These are phyloP conservation scores for Salix caprea DNA, from an alignment of 345 rosid species.

Conservation along the genomic window DNA sequence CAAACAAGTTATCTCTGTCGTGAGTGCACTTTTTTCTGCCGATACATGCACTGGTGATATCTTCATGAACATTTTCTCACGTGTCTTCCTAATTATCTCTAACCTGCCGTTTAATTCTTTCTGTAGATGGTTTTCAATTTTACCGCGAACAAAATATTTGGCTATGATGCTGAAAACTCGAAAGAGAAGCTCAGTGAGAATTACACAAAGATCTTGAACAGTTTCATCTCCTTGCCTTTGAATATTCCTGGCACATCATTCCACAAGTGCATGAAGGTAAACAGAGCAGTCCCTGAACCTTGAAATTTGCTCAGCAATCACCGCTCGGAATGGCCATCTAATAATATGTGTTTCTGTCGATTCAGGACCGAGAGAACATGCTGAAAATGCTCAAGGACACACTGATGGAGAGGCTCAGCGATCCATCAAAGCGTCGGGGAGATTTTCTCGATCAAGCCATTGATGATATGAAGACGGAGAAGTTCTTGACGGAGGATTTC, in stretches of 20 bases:
- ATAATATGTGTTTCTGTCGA: not conserved
- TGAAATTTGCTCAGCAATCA: not conserved
- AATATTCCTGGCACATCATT: conserved; percentile 36
- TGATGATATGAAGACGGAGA: conserved; percentile 18
- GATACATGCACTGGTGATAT: no score
- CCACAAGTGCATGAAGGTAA: conserved; percentile 39
- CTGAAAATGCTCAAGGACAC: not conserved
- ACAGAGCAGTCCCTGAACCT: not conserved
- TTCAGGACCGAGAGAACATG: conserved; percentile 16
- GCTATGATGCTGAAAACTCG: conserved; percentile 17
- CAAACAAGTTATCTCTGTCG: conserved; percentile 3
- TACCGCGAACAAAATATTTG: conserved; percentile 14
- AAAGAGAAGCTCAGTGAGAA: conserved; percentile 14
- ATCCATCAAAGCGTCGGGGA: conserved; percentile 5
- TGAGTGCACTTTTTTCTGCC: not conserved
- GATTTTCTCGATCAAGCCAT: conserved; percentile 28
- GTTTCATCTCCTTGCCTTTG: conserved; percentile 31
- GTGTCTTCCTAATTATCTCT: not conserved
- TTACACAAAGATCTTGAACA: not conserved
- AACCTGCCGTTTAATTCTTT: not conserved
- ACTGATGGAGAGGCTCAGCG: conserved; percentile 14
- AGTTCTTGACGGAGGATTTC: conserved; percentile 27
- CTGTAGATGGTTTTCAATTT: conserved; percentile 29
- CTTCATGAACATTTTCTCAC: not conserved
- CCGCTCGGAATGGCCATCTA: no score